Evolutionary conservation across 805 yeast genomes (phyloP).

Genomic region (Cyberlindnera subsufficiens): DNA sequence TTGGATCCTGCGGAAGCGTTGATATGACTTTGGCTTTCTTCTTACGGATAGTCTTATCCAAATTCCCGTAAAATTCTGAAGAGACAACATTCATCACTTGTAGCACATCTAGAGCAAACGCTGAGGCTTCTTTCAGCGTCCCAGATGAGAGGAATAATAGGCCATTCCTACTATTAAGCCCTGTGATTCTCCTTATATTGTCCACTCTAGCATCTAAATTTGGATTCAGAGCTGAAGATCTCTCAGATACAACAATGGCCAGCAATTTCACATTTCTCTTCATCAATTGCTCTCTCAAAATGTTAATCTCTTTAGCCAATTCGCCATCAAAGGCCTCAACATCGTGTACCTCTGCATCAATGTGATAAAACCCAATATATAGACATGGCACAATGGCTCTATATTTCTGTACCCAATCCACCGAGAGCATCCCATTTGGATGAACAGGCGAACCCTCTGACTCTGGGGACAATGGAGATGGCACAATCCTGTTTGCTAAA

Average conservation of each 20-base stretch:
- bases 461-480: constrained; percentile 3
- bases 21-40: constrained; percentile 26
- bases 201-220: constrained; percentile 31
- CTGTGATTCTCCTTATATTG: constrained; percentile 34
- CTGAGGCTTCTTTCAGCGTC: constrained; percentile 32
- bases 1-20: background rate
- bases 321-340: constrained; percentile 24
- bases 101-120: constrained; percentile 33
- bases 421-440: constrained; percentile 31
- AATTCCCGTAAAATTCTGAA: constrained; percentile 36
- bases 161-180: constrained; percentile 39
- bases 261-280: constrained; percentile 28
- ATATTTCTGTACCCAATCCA: constrained; percentile 51
- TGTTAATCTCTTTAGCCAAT: constrained; percentile 32
- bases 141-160: constrained; percentile 34
- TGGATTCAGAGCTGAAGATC: constrained; percentile 24
- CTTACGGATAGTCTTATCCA: constrained; percentile 36
- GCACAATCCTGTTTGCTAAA: constrained; percentile 17
- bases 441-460: constrained; percentile 23
- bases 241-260: constrained; percentile 29
- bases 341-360: constrained; percentile 27
- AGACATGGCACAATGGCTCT: constrained; percentile 41
- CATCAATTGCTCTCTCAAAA: constrained; percentile 27
- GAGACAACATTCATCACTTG: constrained; percentile 35
- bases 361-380: constrained; percentile 38